Base-by-base conservation (phyloP, 1,284 basidiomycete species). In the Porodaedalea pini region DNA sequence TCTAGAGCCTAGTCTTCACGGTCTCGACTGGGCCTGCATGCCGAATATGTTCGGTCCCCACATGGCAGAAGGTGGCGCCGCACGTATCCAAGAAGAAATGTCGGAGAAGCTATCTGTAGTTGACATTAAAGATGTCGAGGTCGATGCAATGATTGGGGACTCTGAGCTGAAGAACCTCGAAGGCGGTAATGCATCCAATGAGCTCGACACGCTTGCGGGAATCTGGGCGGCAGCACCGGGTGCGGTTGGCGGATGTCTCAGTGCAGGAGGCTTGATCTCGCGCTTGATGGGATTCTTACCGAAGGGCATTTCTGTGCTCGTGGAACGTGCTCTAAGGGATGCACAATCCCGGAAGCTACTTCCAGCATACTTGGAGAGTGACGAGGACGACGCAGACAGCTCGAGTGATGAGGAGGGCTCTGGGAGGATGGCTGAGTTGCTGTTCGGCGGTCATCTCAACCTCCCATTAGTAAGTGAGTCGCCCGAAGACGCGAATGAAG, bases 11-110 rank as follows among this genome's bases (percentile, higher is more conserved):
- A 70, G 73, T 1, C 67, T 87, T 2, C 66, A 75, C 11, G 82
- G 85, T 2, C 72, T 90, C 4, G 90, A 94, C 63, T 90, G 85
- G 80, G 76, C 78, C 1, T 80, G 78, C 54, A 82, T 94, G 57
- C 76, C 85, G 15, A 68, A 73, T 2, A 83, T 90, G 71, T 92
- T 95, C 65, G 72, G 56, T 4, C 44, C 44, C n/a, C 43, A 49
- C 27, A 54, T 61, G 55, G 45, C 55, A 21, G 49, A 51, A 15
- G 59, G 55, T 34, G 59, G 56, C 23, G 56, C 50, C 2, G 44
- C n/a, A 25, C 52, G 37, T n/a, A 61, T 61, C 13, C 48, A 45
- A 29, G 51, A 51, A 2, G 59, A 61, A 31, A 50, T 57, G 31
- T 8, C 31, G 4, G n/a, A 34, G 13, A 29, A 34, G 11, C 27